These are phyloP conservation scores for Lachnellula arida DNA, from an alignment of 2,329 filamentous ascomycete species.

Conservation along the genomic window DNA sequence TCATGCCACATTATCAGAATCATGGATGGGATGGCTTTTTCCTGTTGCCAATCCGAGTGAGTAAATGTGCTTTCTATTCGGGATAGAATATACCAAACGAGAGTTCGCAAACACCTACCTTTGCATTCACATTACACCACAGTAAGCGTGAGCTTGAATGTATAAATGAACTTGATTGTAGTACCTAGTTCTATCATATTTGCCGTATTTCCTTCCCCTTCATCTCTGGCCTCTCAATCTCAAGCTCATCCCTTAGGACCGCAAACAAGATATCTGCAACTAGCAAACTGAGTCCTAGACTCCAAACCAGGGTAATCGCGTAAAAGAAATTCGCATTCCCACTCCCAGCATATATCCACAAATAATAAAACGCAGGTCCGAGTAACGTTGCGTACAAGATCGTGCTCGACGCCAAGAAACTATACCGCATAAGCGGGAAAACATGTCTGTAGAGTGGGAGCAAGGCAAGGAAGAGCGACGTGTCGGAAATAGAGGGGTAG, in stretches of 20 bases:
- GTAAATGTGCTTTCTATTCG: too few relatives aligned
- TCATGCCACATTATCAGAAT: too few relatives aligned
- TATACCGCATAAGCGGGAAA: conserved; percentile 89
- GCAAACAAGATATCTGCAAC: conserved; percentile 87
- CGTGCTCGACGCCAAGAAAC: conserved; percentile 77
- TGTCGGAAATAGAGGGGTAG: conserved; percentile 89
- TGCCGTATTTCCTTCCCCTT: conserved; percentile 70
- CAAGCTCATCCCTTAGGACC: conserved; percentile 86
- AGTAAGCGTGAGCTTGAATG: too few relatives aligned
- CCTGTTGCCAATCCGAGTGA: too few relatives aligned
- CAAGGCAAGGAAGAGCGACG: conserved; percentile 77
- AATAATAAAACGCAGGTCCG: conserved; percentile 90
- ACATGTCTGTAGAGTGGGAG: conserved; percentile 86
- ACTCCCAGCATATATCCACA: conserved; percentile 97
- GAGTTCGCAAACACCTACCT: background rate
- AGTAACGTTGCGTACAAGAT: conserved; percentile 84
- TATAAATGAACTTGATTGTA: too few relatives aligned
- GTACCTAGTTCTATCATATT: conserved; percentile 22
- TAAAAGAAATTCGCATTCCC: conserved; percentile 99
- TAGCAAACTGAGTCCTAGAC: conserved; percentile 78
- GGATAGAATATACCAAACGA: too few relatives aligned
- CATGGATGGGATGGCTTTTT: too few relatives aligned
- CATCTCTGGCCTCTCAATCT: conserved; percentile 85
- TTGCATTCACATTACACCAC: background rate
- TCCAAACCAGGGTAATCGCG: conserved; percentile 98